These are phyloP conservation scores for Ilex asprella DNA, from an alignment of 257 asterid genomes.

Conservation along the genomic window DNA sequence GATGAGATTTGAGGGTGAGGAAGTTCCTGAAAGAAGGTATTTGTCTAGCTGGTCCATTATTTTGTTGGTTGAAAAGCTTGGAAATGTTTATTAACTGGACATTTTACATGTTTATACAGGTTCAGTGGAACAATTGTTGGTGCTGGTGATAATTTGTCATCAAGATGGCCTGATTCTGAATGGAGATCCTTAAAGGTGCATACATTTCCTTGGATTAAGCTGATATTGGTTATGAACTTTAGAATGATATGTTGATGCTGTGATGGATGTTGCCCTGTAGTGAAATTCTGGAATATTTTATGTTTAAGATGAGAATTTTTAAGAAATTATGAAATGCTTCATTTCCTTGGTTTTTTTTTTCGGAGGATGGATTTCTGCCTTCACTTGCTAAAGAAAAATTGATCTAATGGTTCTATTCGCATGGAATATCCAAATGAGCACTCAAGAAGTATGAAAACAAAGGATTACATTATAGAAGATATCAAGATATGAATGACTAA, in stretches of 20 bases:
- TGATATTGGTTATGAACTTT: not conserved
- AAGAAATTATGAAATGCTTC: too few relatives aligned
- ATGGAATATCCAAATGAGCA: too few relatives aligned
- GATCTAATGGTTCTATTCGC: too few relatives aligned
- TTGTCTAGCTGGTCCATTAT: not conserved
- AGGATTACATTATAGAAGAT: too few relatives aligned
- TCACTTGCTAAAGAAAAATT: too few relatives aligned
- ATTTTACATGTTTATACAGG: slow-evolving; percentile 36
- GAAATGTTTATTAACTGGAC: slow-evolving; percentile 1
- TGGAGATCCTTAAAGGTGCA: slow-evolving; percentile 96
- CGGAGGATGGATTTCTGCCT: too few relatives aligned
- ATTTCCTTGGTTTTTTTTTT: too few relatives aligned
- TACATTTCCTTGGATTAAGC: slow-evolving; percentile 4
- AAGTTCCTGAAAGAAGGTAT: slow-evolving; percentile 95
- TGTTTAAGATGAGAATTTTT: not conserved
- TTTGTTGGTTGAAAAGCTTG: not conserved
- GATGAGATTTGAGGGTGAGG: slow-evolving; percentile 98
- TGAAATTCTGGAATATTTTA: not conserved
- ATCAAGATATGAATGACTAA: too few relatives aligned
- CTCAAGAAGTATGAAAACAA: too few relatives aligned
- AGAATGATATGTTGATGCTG: not conserved
- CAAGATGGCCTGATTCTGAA: slow-evolving; percentile 88
- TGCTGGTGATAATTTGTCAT: slow-evolving; percentile 49
- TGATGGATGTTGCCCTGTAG: not conserved
- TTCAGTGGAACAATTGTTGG: slow-evolving; percentile 97